A percentile compares a stretch with the other conserved stretches of the same genome.
Conservation (phyloP, 75 land plant genomes). For the Sequoiadendron giganteum region DNA sequence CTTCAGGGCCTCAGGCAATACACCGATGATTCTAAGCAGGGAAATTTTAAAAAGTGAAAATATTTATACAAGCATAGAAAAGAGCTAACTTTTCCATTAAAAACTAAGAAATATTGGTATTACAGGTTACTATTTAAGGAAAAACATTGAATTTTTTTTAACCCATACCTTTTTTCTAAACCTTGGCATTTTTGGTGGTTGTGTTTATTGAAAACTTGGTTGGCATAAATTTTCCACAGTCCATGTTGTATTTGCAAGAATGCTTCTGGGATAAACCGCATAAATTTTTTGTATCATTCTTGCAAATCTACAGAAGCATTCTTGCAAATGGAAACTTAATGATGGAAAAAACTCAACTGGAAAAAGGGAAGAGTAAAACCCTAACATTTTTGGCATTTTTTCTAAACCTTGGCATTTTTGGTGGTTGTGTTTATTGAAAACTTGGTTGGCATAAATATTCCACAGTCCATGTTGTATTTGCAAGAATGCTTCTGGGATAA, state of each 20-base stretch:
- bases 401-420: not conserved
- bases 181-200: not conserved
- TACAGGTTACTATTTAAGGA: not conserved
- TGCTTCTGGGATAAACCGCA: too few relatives aligned
- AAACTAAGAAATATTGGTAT: not conserved
- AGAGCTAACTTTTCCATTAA: not conserved
- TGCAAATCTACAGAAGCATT: too few relatives aligned
- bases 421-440: not conserved
- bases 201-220: not conserved
- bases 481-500: too few relatives aligned
- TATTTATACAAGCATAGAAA: not conserved
- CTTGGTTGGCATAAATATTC: too few relatives aligned
- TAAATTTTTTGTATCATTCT: too few relatives aligned
- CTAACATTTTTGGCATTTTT: not conserved
- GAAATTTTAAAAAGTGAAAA: not conserved
- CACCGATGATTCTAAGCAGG: not conserved
- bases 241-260: too few relatives aligned
- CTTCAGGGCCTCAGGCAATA: not conserved
- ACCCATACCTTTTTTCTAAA: not conserved
- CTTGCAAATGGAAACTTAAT: too few relatives aligned
- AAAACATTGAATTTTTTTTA: not conserved
- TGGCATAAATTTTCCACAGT: too few relatives aligned
- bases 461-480: too few relatives aligned
- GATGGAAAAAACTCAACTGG: not conserved
- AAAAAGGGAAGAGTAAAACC: not conserved